These are phyloP conservation scores for Fusarium sp. DNA, from an alignment of 2,329 filamentous ascomycete species.

Conservation along the genomic window DNA sequence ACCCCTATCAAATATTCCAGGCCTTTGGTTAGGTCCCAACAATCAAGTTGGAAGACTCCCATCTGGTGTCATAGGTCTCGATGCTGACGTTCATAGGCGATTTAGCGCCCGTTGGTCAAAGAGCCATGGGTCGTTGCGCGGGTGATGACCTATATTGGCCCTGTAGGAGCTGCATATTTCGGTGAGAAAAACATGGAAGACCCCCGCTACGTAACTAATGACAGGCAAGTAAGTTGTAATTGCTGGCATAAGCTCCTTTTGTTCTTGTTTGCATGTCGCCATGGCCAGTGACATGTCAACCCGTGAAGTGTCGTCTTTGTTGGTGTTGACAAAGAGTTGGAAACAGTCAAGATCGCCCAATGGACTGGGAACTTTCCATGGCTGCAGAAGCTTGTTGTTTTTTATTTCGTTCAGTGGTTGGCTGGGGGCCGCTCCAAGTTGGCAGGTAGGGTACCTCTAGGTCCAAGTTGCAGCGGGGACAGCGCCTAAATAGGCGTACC, in stretches of 20 bases:
- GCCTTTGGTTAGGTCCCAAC: not conserved
- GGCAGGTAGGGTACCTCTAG: not conserved
- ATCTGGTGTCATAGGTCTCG: constrained; percentile 6
- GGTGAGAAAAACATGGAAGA: constrained; percentile 16
- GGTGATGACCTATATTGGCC: constrained; percentile 30
- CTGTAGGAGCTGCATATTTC: constrained; percentile 14
- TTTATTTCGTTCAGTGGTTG: constrained; percentile 21
- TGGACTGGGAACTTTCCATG: not conserved
- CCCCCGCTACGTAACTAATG: constrained; percentile 9
- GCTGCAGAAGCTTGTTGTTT: constrained; percentile 21
- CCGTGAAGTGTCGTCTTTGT: not conserved
- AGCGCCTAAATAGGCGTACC: constrained; percentile 25
- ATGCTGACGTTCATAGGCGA: constrained; percentile 15
- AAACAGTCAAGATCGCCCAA: constrained; percentile 28
- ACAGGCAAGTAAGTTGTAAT: constrained; percentile 13
- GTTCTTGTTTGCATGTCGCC: not conserved
- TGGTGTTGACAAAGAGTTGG: not conserved
- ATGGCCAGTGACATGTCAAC: constrained; percentile 5
- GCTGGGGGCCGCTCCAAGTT: constrained; percentile 10
- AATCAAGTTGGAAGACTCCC: not conserved
- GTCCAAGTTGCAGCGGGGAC: constrained; percentile 23
- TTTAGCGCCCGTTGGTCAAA: constrained; percentile 21
- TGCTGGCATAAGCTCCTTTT: not conserved
- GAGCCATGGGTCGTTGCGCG: constrained; percentile 28
- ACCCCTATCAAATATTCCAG: constrained; percentile 20